Evolutionary conservation across 2,329 filamentous ascomycete genomes (phyloP).

Genomic region (Nemania serpens): DNA sequence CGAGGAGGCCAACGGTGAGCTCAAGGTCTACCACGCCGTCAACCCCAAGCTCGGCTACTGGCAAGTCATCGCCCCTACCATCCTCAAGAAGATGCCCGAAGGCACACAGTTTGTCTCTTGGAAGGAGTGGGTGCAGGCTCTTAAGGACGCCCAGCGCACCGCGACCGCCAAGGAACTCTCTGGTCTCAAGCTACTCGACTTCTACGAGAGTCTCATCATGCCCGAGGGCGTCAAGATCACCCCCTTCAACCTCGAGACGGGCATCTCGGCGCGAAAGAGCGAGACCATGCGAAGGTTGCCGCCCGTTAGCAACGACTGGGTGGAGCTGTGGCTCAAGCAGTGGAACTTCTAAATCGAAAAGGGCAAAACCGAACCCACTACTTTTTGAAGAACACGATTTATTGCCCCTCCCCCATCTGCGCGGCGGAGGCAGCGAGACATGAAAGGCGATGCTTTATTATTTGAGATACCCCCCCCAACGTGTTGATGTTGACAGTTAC

Average conservation of each 20-base stretch:
- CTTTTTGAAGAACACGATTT: too few species aligned
- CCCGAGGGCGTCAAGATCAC: constrained; percentile 26
- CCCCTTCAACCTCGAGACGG: constrained; percentile 33
- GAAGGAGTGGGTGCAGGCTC: constrained; percentile 31
- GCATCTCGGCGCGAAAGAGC: constrained; percentile 22
- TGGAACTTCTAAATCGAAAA: constrained; percentile 29
- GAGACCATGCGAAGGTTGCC: constrained; percentile 25
- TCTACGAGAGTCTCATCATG: constrained; percentile 30
- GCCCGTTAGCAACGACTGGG: constrained; percentile 30
- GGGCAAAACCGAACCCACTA: too few species aligned
- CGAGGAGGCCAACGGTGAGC: constrained; percentile 29
- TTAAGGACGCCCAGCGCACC: constrained; percentile 24
- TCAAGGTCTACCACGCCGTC: constrained; percentile 33
- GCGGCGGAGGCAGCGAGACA: constrained; percentile 4
- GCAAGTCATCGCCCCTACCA: constrained; percentile 29
- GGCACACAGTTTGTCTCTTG: constrained; percentile 28
- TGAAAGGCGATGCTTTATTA: constrained; percentile 10
- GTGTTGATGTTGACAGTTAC: constrained; percentile 10
- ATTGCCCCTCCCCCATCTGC: too few species aligned
- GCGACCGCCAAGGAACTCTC: constrained; percentile 30
- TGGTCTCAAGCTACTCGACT: constrained; percentile 33
- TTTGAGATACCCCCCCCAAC: constrained; percentile 22
- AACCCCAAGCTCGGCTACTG: constrained; percentile 33
- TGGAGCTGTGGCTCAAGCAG: constrained; percentile 33
- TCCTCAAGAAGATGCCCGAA: constrained; percentile 27